phyloP scores from a whole-genome alignment of 2,329 filamentous ascomycete genomes.

The Penicillium janthinellum region DNA sequence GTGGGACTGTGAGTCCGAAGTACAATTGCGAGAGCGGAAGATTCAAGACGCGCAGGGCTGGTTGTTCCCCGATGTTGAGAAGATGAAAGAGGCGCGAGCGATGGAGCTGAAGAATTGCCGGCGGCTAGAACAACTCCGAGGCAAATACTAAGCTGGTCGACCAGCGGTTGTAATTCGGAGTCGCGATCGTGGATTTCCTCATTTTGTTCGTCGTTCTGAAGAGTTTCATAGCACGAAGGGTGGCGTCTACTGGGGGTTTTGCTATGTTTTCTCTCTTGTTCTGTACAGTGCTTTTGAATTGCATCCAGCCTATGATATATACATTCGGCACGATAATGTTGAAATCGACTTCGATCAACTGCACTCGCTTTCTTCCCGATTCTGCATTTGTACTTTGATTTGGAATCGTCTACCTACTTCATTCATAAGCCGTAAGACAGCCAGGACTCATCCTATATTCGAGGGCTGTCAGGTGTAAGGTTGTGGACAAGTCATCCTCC shows the following conservation, averaged over 20 bases:
- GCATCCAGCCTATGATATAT: conserved; percentile 10
- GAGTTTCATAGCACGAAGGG: conserved; percentile 19
- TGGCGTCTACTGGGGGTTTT: conserved; percentile 20
- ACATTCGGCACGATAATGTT: background rate
- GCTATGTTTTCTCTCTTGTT: conserved; percentile 4
- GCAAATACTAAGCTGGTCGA: conserved; percentile 31
- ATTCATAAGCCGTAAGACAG: no score
- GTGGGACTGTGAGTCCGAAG: conserved; percentile 74
- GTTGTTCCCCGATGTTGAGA: conserved; percentile 79
- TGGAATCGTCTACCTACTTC: no score
- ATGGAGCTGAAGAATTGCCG: conserved; percentile 64
- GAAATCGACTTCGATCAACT: background rate
- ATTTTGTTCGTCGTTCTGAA: conserved; percentile 11
- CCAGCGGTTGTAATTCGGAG: conserved; percentile 9
- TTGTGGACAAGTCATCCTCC: no score
- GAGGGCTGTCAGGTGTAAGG: no score
- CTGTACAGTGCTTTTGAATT: conserved; percentile 20
- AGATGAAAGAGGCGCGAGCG: conserved; percentile 69
- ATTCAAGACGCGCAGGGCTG: conserved; percentile 81
- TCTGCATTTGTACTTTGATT: background rate
- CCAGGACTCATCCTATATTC: no score
- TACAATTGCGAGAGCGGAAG: conserved; percentile 64
- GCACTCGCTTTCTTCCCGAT: background rate
- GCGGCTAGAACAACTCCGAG: conserved; percentile 55
- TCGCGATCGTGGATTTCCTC: conserved; percentile 5